Evolutionary conservation across 805 yeast genomes (phyloP).

Genomic region (Lipomyces orientalis): DNA sequence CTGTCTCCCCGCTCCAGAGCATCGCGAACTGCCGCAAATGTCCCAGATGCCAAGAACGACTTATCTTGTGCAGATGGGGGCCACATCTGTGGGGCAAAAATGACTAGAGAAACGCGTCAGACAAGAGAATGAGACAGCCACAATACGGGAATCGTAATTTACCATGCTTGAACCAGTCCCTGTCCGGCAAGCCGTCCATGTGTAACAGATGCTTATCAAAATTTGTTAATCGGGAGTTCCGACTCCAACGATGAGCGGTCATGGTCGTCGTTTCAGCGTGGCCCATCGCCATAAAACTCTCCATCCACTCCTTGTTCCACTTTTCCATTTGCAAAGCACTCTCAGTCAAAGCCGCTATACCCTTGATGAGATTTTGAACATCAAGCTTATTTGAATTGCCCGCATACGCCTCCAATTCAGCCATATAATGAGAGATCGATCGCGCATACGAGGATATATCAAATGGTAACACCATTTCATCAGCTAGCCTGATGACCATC

Average conservation of each 20-base stretch:
- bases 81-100: conserved; percentile 67
- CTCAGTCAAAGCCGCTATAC: conserved; percentile 39
- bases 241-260: conserved; percentile 41
- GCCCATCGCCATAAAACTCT: conserved; percentile 55
- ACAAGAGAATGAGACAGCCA: conserved; percentile 47
- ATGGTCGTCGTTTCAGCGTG: conserved; percentile 28
- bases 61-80: conserved; percentile 56
- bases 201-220: conserved; percentile 51
- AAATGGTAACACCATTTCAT: conserved; percentile 54
- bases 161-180: conserved; percentile 65
- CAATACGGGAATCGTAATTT: conserved; percentile 45
- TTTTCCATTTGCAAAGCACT: conserved; percentile 54
- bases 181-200: conserved; percentile 55
- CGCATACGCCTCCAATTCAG: conserved; percentile 23
- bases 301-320: conserved; percentile 38
- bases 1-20: conserved; percentile 58
- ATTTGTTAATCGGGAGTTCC: conserved; percentile 51
- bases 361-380: conserved; percentile 31
- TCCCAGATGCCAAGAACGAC: conserved; percentile 54
- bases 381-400: conserved; percentile 25
- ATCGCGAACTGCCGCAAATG: conserved; percentile 81
- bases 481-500: conserved; percentile 55
- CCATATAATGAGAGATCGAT: conserved; percentile 31
- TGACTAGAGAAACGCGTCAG: conserved; percentile 13
- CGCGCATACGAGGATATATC: conserved; percentile 50